Evolutionary conservation across 495 filamentous ascomycete genomes (phyloP).

Genomic region (Venustampulla echinocandica): DNA sequence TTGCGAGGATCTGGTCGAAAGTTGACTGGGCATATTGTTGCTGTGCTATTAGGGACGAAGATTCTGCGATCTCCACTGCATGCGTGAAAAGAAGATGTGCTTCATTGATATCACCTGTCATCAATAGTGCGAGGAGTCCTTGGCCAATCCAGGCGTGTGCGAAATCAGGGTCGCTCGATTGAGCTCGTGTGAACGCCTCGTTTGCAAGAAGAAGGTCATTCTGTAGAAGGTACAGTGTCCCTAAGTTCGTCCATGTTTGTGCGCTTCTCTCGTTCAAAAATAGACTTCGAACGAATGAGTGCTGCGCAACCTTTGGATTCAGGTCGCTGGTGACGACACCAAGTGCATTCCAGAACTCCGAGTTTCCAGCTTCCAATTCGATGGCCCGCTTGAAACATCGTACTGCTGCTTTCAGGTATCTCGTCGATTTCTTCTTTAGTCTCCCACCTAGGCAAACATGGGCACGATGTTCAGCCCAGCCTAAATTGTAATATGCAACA

Average conservation of each 20-base stretch:
- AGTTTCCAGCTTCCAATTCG: slow-evolving; percentile 87
- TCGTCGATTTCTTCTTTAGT: slow-evolving; percentile 42
- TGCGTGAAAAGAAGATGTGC: slow-evolving; percentile 85
- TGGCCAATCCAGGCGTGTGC: slow-evolving; percentile 90
- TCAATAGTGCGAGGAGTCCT: slow-evolving; percentile 63
- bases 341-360: slow-evolving; percentile 96
- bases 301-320: slow-evolving; percentile 84
- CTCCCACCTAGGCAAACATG: slow-evolving; percentile 50
- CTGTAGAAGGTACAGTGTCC: slow-evolving; percentile 75
- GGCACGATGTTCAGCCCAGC: slow-evolving; percentile 82
- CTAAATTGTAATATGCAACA: slow-evolving; percentile 92
- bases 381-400: slow-evolving; percentile 95
- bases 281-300: slow-evolving; percentile 85
- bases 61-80: slow-evolving; percentile 83
- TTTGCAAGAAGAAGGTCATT: slow-evolving; percentile 76
- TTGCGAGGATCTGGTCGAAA: slow-evolving; percentile 66
- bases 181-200: slow-evolving; percentile 79
- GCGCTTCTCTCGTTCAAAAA: slow-evolving; percentile 84
- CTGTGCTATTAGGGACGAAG: slow-evolving; percentile 60
- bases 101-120: slow-evolving; percentile 63
- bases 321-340: slow-evolving; percentile 79
- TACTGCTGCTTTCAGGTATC: slow-evolving; percentile 71
- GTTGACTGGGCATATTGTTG: slow-evolving; percentile 66
- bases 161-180: slow-evolving; percentile 90
- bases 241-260: slow-evolving; percentile 83